Evolutionary conservation across 73 alveolate genomes (phyloP).

Genomic region (Paramecium pentaurelia): DNA sequence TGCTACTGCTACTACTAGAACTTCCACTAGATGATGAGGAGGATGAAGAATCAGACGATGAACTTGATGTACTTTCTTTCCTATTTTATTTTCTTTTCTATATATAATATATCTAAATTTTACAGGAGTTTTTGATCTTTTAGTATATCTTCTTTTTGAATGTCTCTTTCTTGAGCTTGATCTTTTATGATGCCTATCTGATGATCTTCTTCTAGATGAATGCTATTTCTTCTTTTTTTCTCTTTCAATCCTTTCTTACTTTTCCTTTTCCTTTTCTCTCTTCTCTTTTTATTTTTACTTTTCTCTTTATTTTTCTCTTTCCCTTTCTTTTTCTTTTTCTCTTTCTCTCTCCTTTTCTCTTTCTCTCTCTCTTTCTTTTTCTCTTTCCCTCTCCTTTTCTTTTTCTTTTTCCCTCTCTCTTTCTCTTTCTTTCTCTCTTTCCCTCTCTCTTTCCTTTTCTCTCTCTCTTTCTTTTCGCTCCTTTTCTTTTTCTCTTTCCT

Average conservation of each 20-base stretch:
- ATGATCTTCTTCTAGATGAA: neutral
- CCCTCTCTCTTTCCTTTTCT: neutral
- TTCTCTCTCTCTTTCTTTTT: neutral
- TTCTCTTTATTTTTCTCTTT: neutral
- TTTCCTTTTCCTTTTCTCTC: neutral
- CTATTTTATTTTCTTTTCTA: constrained; percentile 6
- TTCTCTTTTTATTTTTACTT: neutral
- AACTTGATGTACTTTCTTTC: neutral
- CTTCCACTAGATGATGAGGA: constrained; percentile 41
- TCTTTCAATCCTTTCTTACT: neutral
- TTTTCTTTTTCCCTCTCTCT: neutral
- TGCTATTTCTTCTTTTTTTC: neutral
- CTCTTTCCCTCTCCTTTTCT: neutral
- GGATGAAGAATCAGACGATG: constrained; percentile 26
- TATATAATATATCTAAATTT: neutral
- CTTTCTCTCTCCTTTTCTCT: neutral
- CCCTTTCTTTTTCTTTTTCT: neutral
- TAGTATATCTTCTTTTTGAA: neutral
- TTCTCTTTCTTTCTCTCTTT: neutral
- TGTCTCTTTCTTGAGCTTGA: constrained; percentile 11
- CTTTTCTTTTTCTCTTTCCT: neutral
- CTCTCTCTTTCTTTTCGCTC: neutral
- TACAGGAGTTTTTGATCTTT: constrained; percentile 15
- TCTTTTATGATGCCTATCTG: neutral
- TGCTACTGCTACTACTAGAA: neutral